Evolutionary conservation across 257 asterid species (phyloP).

Genomic region (Ajuga chamaepitys): DNA sequence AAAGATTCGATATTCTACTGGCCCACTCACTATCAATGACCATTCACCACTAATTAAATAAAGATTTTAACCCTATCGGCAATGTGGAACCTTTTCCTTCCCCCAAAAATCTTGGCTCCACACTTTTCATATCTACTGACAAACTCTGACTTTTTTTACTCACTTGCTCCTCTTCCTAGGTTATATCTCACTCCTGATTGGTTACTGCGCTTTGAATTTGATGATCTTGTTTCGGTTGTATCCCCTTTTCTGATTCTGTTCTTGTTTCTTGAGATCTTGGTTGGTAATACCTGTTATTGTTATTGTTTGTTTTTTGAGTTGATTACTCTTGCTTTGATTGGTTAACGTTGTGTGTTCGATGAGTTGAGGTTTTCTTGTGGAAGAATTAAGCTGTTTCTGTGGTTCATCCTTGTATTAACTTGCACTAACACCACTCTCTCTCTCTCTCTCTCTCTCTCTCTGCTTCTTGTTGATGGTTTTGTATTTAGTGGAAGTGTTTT

Average conservation of each 20-base stretch:
- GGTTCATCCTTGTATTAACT: too few relatives aligned
- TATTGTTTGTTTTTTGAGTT: background rate
- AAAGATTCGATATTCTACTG: slow-evolving; percentile 1
- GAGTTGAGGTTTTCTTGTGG: background rate
- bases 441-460: background rate
- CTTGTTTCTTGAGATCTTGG: slow-evolving; percentile 8
- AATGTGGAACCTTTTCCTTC: background rate
- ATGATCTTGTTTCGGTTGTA: background rate
- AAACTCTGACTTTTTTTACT: background rate
- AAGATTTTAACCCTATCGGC: slow-evolving; percentile 14
- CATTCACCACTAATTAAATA: background rate
- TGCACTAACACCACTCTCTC: background rate
- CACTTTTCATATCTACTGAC: too few relatives aligned
- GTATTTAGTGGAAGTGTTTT: too few relatives aligned
- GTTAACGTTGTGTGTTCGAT: background rate
- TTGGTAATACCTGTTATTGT: background rate
- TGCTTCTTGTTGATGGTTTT: too few relatives aligned
- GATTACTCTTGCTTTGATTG: background rate
- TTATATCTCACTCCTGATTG: background rate
- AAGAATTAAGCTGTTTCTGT: background rate
- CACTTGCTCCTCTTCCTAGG: background rate
- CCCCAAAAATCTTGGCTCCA: too few relatives aligned
- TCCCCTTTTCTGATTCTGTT: background rate
- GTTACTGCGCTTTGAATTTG: background rate
- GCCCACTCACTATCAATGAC: background rate